Percentiles rank a stretch among this genome's conserved stretches.
These are phyloP conservation scores for Blastobotrys ciferrii DNA, from an alignment of 1,139 yeast genomes.

Conservation along the genomic window DNA sequence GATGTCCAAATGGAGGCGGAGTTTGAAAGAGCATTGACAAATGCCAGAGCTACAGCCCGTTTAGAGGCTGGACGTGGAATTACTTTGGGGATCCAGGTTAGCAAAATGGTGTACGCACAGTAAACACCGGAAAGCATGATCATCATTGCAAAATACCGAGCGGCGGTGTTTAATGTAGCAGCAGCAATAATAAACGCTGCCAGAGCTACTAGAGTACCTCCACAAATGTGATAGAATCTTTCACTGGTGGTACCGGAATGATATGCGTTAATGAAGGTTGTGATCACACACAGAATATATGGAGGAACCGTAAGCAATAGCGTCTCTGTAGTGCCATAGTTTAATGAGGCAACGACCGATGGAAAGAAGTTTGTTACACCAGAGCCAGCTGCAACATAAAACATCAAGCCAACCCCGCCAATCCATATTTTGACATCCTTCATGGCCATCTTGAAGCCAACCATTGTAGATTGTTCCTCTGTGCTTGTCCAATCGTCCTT, in stretches of 20 bases:
- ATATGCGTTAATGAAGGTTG: constrained; percentile 53
- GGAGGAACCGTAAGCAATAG: constrained; percentile 63
- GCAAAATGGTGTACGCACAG: constrained; percentile 54
- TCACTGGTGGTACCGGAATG: constrained; percentile 62
- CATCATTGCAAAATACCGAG: constrained; percentile 62
- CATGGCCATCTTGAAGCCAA: constrained; percentile 31
- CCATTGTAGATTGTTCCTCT: constrained; percentile 15
- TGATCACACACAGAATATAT: constrained; percentile 53
- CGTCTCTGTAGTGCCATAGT: constrained; percentile 46
- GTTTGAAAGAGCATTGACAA: constrained; percentile 21
- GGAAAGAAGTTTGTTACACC: constrained; percentile 65
- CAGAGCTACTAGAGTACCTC: constrained; percentile 36
- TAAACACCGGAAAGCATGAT: constrained; percentile 55
- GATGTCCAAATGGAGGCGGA: constrained; percentile 20
- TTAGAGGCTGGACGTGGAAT: constrained; percentile 51
- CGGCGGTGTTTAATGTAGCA: constrained; percentile 54
- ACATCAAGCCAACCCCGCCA: constrained; percentile 35
- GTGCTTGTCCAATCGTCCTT: constrained; percentile 50
- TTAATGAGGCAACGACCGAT: constrained; percentile 53
- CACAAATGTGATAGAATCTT: constrained; percentile 49
- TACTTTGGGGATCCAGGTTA: constrained; percentile 57
- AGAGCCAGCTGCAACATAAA: constrained; percentile 50
- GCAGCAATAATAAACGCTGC: constrained; percentile 53
- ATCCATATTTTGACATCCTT: constrained; percentile 5
- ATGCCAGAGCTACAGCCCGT: constrained; percentile 42